Conservation (phyloP, 352 stramenopile species). For the Globisporangium nagaii region DNA sequence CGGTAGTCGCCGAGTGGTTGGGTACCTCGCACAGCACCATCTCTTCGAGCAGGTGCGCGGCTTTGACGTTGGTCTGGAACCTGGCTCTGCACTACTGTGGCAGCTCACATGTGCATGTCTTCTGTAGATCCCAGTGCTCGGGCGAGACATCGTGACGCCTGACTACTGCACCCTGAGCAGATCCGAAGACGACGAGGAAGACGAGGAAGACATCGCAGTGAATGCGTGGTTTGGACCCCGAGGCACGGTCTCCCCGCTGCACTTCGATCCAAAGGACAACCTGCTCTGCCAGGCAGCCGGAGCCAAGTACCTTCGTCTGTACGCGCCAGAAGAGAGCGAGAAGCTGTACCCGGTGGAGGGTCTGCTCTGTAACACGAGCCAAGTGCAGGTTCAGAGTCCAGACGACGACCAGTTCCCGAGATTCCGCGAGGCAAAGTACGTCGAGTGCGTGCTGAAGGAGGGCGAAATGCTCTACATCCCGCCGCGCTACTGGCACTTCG, state of each 20-base stretch:
- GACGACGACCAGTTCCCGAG: constrained; percentile 47
- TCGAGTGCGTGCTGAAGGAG: constrained; percentile 63
- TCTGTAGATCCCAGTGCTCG: constrained; percentile 68
- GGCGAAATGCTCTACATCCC: constrained; percentile 89
- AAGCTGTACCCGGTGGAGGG: constrained; percentile 83
- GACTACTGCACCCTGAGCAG: constrained; percentile 85
- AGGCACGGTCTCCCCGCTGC: constrained; percentile 78
- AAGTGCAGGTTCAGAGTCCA: constrained; percentile 56
- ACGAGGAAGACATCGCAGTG: constrained; percentile 63
- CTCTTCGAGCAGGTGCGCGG: constrained; percentile 84
- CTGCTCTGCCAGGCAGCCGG: constrained; percentile 85
- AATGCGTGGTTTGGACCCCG: constrained; percentile 87
- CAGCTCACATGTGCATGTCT: not conserved
- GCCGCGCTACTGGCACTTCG: constrained; percentile 85
- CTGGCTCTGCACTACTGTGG: too few species aligned
- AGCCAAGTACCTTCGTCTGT: constrained; percentile 79
- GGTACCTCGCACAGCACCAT: constrained; percentile 86
- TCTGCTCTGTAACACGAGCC: constrained; percentile 80
- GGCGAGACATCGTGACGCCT: constrained; percentile 75
- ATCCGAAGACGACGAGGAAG: constrained; percentile 17
- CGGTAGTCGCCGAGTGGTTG: constrained; percentile 22
- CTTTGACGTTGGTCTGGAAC: too few species aligned
- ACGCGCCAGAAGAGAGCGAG: constrained; percentile 54
- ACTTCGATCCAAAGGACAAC: constrained; percentile 90
- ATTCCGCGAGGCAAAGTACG: constrained; percentile 43